These are phyloP conservation scores for Xylaria digitata DNA, from an alignment of 2,329 filamentous ascomycete species.

Conservation along the genomic window DNA sequence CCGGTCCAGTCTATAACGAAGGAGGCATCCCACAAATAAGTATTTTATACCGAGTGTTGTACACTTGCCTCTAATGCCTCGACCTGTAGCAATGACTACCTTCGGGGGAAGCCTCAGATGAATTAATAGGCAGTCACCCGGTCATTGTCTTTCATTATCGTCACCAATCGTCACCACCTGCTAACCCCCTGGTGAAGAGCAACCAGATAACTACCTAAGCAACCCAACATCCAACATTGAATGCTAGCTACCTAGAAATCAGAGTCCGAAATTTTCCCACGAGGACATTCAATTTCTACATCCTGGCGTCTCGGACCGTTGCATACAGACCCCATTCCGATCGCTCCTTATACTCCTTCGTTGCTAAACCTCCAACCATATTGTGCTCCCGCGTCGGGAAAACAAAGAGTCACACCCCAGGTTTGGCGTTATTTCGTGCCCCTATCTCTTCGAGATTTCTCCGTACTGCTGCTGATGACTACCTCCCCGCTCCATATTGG, in stretches of 20 bases:
- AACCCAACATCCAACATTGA: background rate
- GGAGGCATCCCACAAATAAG: background rate
- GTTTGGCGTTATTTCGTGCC: background rate
- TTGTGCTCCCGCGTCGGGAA: background rate
- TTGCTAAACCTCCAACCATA: background rate
- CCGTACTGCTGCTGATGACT: background rate
- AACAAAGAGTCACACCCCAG: background rate
- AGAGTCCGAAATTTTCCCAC: no score
- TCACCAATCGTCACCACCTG: background rate
- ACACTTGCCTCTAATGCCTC: background rate
- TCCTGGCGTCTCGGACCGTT: background rate
- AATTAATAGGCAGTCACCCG: conserved; percentile 10
- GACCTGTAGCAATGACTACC: background rate
- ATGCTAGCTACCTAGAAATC: no score
- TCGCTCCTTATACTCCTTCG: background rate
- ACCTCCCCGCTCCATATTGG: background rate
- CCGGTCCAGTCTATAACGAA: background rate
- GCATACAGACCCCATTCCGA: conserved; percentile 8
- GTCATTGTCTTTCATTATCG: background rate
- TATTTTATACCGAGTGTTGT: background rate
- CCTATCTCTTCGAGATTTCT: background rate
- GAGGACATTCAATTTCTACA: background rate
- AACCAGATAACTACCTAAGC: background rate
- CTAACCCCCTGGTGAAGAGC: background rate
- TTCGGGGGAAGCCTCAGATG: background rate